Conservation (phyloP, 2,329 filamentous ascomycete genomes). For the Laburnicola sp. region DNA sequence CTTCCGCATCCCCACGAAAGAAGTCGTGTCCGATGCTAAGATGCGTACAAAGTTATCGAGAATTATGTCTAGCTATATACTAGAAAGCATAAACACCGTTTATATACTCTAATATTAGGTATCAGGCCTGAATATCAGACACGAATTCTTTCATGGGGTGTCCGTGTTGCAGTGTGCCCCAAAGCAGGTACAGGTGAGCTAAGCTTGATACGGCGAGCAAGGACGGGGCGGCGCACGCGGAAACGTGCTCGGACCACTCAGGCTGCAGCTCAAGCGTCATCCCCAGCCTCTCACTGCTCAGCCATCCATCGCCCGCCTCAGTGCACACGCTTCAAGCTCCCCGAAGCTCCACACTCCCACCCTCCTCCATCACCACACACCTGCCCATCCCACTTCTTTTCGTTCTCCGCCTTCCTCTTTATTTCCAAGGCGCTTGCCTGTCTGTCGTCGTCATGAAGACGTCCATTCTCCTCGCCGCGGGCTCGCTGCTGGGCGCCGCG, state of each 20-base stretch:
- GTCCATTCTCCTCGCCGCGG: conserved; percentile 74
- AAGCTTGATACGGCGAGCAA: not conserved
- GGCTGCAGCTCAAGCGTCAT: conserved; percentile 1
- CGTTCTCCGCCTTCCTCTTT: conserved; percentile 18
- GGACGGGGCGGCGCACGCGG: too few species aligned
- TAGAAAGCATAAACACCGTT: too few species aligned
- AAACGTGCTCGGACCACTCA: not conserved
- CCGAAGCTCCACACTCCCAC: conserved; percentile 11
- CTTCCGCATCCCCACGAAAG: too few species aligned
- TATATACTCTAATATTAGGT: too few species aligned
- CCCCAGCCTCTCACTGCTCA: not conserved
- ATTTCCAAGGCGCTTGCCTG: conserved; percentile 12
- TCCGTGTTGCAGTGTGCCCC: too few species aligned
- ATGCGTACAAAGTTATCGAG: too few species aligned
- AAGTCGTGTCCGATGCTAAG: too few species aligned
- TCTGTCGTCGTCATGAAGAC: conserved; percentile 71
- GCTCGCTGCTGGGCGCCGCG: conserved; percentile 78
- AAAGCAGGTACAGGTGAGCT: too few species aligned
- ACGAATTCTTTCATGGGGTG: too few species aligned
- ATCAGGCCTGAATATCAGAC: too few species aligned
- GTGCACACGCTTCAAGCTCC: conserved; percentile 6
- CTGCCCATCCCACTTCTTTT: conserved; percentile 13
- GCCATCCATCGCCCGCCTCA: not conserved
- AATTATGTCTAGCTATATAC: too few species aligned
- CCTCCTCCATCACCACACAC: conserved; percentile 11